Base-by-base conservation (phyloP, 306 rosid species). In the Coriaria nepalensis region DNA sequence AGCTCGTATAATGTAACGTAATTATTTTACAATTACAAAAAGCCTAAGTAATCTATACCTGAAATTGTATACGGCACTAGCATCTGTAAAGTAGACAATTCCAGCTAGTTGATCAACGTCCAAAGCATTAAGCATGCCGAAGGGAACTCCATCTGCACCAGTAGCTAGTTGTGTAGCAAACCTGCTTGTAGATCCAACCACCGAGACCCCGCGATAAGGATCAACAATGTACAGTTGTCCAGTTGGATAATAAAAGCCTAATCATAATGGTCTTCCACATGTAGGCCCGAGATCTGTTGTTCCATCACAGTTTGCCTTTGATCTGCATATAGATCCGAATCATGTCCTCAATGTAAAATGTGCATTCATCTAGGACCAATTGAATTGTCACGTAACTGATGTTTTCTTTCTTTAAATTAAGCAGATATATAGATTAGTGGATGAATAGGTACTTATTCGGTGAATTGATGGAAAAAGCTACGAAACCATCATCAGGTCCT, bases 231-330 rank as follows among this genome's bases (percentile, higher is more conserved):
- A 78, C 6, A 78, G 5, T 5, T 65, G 64, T 0, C 50, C 47
- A 47, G 74, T 56, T 6, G 14, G 48, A 45, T 38, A 33, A 43
- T 65, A 62, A 68, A 74, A 78, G 11, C 45, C 58, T 37, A 78
- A 33, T 46, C 81, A 78, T 49, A 71, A 44, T 20, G 81, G 86
- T 49, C 86, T 74, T 34, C 86, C 86, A 70, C 86, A n/a, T n/a
- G n/a, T n/a, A n/a, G n/a, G n/a, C n/a, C n/a, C n/a, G 71, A 0
- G 77, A 61, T 61, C 68, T 57, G 11, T 74, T 59, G 42, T 64
- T 33, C 86, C 81, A 60, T 78, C 74, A 54, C 81, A 71, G 29
- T 20, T 20, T 20, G 29, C 29, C 29, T 20, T 20, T 20, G 29
- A 20, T 20, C 29, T 20, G 29, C 29, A 20, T 20, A 20, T 20